A percentile compares a stretch with the other conserved stretches of the same genome.
phyloP scores from a whole-genome alignment of 805 yeast genomes.

The Metschnikowia similis region DNA sequence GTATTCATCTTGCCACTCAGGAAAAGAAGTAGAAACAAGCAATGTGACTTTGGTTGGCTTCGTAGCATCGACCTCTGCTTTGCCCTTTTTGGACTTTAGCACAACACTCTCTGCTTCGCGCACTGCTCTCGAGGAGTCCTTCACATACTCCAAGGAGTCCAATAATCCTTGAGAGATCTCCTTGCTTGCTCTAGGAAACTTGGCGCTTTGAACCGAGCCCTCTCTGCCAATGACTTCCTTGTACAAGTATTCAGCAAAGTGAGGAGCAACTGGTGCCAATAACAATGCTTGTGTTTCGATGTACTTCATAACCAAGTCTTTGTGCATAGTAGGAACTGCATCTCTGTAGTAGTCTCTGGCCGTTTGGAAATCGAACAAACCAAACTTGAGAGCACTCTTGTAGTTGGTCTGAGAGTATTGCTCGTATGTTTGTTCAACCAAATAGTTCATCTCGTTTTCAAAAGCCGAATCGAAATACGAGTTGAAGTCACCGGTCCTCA shows the following conservation, averaged over 20 bases:
- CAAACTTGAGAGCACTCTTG: conserved; percentile 85
- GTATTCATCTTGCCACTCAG: conserved; percentile 61
- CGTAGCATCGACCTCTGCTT: conserved; percentile 67
- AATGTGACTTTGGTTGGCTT: conserved; percentile 71
- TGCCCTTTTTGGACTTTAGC: conserved; percentile 78
- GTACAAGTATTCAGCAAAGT: conserved; percentile 86
- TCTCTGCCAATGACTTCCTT: conserved; percentile 70
- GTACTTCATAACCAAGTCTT: conserved; percentile 72
- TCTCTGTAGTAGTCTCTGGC: conserved; percentile 97
- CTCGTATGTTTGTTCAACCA: conserved; percentile 69
- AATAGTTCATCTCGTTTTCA: conserved; percentile 85
- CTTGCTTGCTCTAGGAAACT: conserved; percentile 73
- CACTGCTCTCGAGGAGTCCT: conserved; percentile 71
- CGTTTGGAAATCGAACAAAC: conserved; percentile 90
- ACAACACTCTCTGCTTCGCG: conserved; percentile 91
- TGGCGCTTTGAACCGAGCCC: conserved; percentile 65
- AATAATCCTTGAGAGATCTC: conserved; percentile 58
- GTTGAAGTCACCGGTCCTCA: conserved; percentile 48
- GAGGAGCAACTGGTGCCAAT: conserved; percentile 92
- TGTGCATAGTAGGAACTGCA: conserved; percentile 66
- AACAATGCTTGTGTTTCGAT: conserved; percentile 83
- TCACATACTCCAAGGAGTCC: conserved; percentile 75
- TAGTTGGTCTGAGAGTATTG: conserved; percentile 71
- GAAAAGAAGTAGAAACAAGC: conserved; percentile 73
- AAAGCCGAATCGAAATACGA: conserved; percentile 81